A percentile compares a stretch with the other conserved stretches of the same genome.
Conservation (phyloP, 148 eudicot species). For the Camellia lanceoleosa region DNA sequence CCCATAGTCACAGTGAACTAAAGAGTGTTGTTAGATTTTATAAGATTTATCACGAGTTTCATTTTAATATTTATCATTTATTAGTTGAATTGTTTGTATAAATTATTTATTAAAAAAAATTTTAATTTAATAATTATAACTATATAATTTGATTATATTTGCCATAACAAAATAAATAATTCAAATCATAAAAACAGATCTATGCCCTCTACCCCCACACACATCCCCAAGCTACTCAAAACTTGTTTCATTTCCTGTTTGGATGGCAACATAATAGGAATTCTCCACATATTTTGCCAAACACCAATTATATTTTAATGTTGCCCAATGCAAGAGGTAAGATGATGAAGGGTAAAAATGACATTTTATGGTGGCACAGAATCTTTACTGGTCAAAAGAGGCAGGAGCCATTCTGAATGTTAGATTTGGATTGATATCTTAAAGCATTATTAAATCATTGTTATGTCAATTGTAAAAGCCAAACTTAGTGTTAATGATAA, state of each 20-base stretch:
- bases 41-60: too few relatives aligned
- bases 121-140: too few relatives aligned
- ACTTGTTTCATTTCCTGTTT: not conserved
- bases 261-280: not conserved
- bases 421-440: slow-evolving; percentile 30
- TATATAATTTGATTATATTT: too few relatives aligned
- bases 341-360: slow-evolving; percentile 18
- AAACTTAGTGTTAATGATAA: slow-evolving; percentile 4
- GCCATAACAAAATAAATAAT: too few relatives aligned
- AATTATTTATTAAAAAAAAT: too few relatives aligned
- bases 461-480: slow-evolving; percentile 23
- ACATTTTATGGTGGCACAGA: slow-evolving; percentile 18
- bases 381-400: slow-evolving; percentile 47
- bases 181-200: too few relatives aligned
- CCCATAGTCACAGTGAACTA: too few relatives aligned
- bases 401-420: slow-evolving; percentile 16
- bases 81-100: too few relatives aligned
- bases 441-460: slow-evolving; percentile 9
- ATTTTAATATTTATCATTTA: too few relatives aligned
- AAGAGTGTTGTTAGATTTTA: too few relatives aligned
- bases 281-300: not conserved
- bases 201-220: too few relatives aligned
- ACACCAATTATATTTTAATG: not conserved
- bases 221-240: not conserved
- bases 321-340: not conserved